Base-by-base conservation (phyloP, 1,139 yeast genomes). In the Hanseniaspora gamundiae region DNA sequence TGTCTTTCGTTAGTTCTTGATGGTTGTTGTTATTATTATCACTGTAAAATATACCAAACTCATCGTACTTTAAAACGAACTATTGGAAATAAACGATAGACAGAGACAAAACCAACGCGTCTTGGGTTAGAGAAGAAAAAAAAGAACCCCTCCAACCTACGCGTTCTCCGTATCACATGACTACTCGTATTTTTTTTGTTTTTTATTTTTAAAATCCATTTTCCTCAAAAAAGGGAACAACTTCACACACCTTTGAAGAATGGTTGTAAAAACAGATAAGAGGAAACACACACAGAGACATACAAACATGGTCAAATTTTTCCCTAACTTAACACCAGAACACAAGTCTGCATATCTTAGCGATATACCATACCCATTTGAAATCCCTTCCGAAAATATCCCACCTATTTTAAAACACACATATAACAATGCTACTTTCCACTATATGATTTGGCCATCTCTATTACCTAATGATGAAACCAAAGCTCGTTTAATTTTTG, bases 401-500 rank as follows among this genome's bases (percentile, higher is more conserved):
- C 62, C 62, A 3, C 47, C 47, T 14, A 45, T 53, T 8, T 49
- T 56, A 43, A 52, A 53, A 43, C 56, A 55, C 41, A 45, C 48
- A 19, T 57, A 54, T 43, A 46, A 58, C 42, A 59, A 54, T 26
- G 58, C 58, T 7, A 51, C 49, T 11, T 59, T 59, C 49, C 56
- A 55, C 11, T 53, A 53, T 45, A 49, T 57, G 46, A 42, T 47
- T 26, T 58, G 59, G 62, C 60, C 57, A 6, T 14, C 35, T 9
- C 4, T 16, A n/a, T 4, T 16, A 6, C 13, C 14, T n/a, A n/a
- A 14, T 30, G 14, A 14, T 30, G 17, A 14, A 4, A 24, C 27
- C 10, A 14, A 21, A 5, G 35, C 35, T 6, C 70, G 79, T 48
- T 58, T 84, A 7, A 48, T 86, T 4, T 71, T 74, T 49, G 79